phyloP scores from a whole-genome alignment of 371 early-diverging fungal species.

The Chytridium lagenaria region DNA sequence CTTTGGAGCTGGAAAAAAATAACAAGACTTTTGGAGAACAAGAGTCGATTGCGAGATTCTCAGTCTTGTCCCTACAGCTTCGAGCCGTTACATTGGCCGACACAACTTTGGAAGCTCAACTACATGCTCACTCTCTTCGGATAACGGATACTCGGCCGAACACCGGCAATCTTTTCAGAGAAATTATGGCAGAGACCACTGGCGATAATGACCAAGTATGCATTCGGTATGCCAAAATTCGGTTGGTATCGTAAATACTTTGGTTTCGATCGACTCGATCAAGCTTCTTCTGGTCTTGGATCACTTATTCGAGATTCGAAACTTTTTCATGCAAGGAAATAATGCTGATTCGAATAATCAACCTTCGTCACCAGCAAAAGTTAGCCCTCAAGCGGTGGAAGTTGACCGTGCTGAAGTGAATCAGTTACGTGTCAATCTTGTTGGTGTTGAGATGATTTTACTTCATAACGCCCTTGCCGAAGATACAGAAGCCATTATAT shows the following conservation, averaged over 20 bases:
- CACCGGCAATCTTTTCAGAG: constrained; percentile 77
- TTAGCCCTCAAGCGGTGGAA: constrained; percentile 23
- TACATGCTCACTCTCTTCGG: constrained; percentile 72
- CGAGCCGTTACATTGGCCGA: constrained; percentile 6
- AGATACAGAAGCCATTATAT: constrained; percentile 87
- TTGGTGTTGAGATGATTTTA: constrained; percentile 87
- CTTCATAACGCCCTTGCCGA: constrained; percentile 76
- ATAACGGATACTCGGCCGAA: constrained; percentile 81
- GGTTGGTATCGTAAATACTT: constrained; percentile 35
- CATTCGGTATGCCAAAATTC: constrained; percentile 45
- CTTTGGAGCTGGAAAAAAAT: constrained; percentile 71
- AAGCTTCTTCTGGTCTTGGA: constrained; percentile 85
- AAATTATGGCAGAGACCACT: constrained; percentile 72
- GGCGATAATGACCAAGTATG: constrained; percentile 72
- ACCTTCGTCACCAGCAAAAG: constrained; percentile 29
- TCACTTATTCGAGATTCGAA: constrained; percentile 73
- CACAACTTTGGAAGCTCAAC: constrained; percentile 39
- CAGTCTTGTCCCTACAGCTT: constrained; percentile 11
- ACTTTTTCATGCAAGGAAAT: constrained; percentile 67
- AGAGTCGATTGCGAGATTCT: constrained; percentile 44
- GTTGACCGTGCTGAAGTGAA: constrained; percentile 23
- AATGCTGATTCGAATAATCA: constrained; percentile 11
- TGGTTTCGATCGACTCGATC: constrained; percentile 83
- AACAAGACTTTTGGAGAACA: constrained; percentile 30
- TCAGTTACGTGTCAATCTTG: constrained; percentile 74